These are phyloP conservation scores for Plasmopara viticola DNA, from an alignment of 352 stramenopile species.

Conservation along the genomic window DNA sequence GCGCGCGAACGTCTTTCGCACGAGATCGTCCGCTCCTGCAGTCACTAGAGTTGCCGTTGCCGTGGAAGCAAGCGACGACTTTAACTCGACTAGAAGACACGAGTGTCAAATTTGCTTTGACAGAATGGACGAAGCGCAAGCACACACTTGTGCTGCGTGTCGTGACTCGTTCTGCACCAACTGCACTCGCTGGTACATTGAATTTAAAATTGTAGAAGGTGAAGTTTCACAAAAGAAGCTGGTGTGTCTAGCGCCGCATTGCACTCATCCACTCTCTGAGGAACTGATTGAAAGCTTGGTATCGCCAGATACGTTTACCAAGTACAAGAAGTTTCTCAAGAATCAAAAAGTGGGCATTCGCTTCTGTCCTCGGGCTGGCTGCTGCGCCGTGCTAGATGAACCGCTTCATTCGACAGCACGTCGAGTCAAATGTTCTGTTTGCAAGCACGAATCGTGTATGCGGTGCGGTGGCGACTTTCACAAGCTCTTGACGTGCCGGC, in stretches of 20 bases:
- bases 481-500: slow-evolving; percentile 43
- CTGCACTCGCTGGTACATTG: slow-evolving; percentile 68
- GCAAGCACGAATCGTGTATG: slow-evolving; percentile 60
- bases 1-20: slow-evolving; percentile 8
- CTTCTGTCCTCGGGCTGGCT: slow-evolving; percentile 66
- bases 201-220: slow-evolving; percentile 71
- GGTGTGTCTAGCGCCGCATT: slow-evolving; percentile 61
- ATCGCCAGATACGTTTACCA: slow-evolving; percentile 37
- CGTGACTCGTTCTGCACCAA: slow-evolving; percentile 41
- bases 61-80: slow-evolving; percentile 10
- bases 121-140: slow-evolving; percentile 36
- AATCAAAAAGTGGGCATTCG: slow-evolving; percentile 62
- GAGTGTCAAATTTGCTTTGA: slow-evolving; percentile 80
- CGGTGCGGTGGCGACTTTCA: slow-evolving; percentile 56
- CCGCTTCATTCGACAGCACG: slow-evolving; percentile 39
- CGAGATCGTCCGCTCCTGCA: slow-evolving; percentile 16
- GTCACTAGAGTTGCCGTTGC: slow-evolving; percentile 2
- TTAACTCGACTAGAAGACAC: slow-evolving; percentile 22
- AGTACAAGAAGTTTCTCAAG: slow-evolving; percentile 60
- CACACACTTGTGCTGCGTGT: slow-evolving; percentile 44
- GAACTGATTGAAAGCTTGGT: slow-evolving; percentile 52
- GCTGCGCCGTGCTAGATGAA: slow-evolving; percentile 53
- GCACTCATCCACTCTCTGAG: slow-evolving; percentile 36
- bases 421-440: slow-evolving; percentile 38
- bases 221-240: slow-evolving; percentile 71